Evolutionary conservation across 2,329 filamentous ascomycete species (phyloP).

Genomic region (Orbilia brochopaga): DNA sequence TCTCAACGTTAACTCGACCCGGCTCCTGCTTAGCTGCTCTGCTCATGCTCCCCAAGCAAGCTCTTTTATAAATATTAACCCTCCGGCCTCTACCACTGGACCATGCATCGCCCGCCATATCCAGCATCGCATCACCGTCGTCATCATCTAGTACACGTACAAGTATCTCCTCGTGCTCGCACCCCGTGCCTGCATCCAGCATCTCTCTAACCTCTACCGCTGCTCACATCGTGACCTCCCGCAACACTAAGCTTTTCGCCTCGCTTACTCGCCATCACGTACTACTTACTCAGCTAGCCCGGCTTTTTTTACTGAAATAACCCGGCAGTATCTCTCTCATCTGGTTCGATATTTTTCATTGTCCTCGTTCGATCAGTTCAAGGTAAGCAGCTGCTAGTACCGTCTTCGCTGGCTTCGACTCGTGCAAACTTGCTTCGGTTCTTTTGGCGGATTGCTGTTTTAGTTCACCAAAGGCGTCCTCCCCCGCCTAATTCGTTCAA

Average conservation of each 20-base stretch:
- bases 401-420: neutral
- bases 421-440: neutral
- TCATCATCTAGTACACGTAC: too few relatives aligned
- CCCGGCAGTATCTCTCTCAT: too few relatives aligned
- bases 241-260: too few relatives aligned
- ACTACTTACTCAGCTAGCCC: too few relatives aligned
- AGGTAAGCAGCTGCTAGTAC: neutral
- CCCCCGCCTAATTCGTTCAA: neutral
- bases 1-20: conserved; percentile 7
- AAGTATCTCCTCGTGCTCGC: neutral
- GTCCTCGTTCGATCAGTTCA: neutral
- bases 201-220: too few relatives aligned
- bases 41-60: neutral
- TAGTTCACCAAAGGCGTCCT: neutral
- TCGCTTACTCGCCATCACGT: too few relatives aligned
- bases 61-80: conserved; percentile 6
- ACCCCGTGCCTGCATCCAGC: too few relatives aligned
- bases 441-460: conserved; percentile 1
- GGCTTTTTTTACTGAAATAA: too few relatives aligned
- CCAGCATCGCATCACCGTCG: too few relatives aligned
- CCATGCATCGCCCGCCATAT: neutral
- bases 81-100: conserved; percentile 1
- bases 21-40: conserved; percentile 13
- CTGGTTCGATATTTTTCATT: too few relatives aligned
- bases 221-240: too few relatives aligned